phyloP scores from a whole-genome alignment of 202 grass and related monocot genomes.

The Cymbopogon flexuosus region DNA sequence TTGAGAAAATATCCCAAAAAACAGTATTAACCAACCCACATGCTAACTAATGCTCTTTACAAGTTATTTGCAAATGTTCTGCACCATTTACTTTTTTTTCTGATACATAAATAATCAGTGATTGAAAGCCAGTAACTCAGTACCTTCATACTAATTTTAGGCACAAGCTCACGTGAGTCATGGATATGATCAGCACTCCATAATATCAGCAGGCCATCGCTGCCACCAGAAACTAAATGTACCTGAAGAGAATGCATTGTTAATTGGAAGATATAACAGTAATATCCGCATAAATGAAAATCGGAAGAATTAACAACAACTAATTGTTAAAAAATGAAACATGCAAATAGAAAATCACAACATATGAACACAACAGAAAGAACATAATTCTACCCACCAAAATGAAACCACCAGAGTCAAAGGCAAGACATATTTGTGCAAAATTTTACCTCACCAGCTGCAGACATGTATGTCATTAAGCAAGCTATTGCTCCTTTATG shows the following conservation, averaged over 20 bases:
- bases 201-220: constrained; percentile 86
- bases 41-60: background rate
- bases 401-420: constrained; percentile 20
- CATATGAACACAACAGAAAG: constrained; percentile 2
- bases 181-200: constrained; percentile 97
- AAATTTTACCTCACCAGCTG: constrained; percentile 76
- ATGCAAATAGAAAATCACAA: constrained; percentile 19
- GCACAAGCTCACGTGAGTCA: constrained; percentile 91
- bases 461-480: constrained; percentile 94
- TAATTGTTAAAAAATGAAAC: constrained; percentile 22
- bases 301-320: constrained; percentile 7
- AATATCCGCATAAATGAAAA: constrained; percentile 9
- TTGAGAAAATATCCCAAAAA: constrained; percentile 36
- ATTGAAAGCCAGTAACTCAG: constrained; percentile 33
- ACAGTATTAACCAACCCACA: constrained; percentile 15
- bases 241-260: constrained; percentile 45
- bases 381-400: constrained; percentile 4
- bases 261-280: constrained; percentile 21
- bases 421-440: background rate
- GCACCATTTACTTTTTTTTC: background rate
- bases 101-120: constrained; percentile 21
- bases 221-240: constrained; percentile 95
- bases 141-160: constrained; percentile 98
- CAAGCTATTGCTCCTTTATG: constrained; percentile 93
- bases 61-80: constrained; percentile 21